Base-by-base conservation (phyloP, 1,139 yeast genomes). In the Suhomyces chickasaworum region DNA sequence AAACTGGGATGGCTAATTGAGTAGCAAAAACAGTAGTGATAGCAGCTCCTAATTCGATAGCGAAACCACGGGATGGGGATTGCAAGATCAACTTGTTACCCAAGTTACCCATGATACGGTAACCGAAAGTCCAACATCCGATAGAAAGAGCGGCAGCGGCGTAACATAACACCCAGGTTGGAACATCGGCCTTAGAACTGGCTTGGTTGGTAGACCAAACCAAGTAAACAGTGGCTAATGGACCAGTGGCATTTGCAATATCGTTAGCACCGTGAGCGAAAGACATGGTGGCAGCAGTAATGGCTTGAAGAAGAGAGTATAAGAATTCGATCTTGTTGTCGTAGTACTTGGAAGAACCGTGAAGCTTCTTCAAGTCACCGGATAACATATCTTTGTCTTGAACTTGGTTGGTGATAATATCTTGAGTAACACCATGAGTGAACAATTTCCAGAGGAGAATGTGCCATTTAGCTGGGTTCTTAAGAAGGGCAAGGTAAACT, bases 221-320 rank as follows among this genome's bases (percentile, higher is more conserved):
- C 44, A 75, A 65, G 62, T 83, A 86, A 29, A 85, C 78, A 21
- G 90, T 77, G 32, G 90, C 70, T 57, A 84, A 73, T 29, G 93
- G 93, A 55, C 89, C 93, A 31, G 88, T 80, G 35, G 93, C 91
- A 58, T 86, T 86, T 43, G 91, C 78, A 54, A 86, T 84, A 68
- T 86, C 95, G 61, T 86, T 86, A 37, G 93, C 84, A 52, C 95
- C 89, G 60, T 86, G 95, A 15, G 91, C 89, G 65, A 86, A 84
- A 4, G 91, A 84, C 84, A 85, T 85, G 51, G 90, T 85, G 58
- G 84, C 78, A 18, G 95, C 91, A 44, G 91, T 85, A 51, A 86
- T 68, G 43, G 82, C 85, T 67, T 86, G 95, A 49, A 84, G 71
- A 55, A 85, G 71, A 4, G 93, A 82, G 66, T 80, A 86, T 56